Conservation (phyloP, 106 monocot species). For the Apostasia shenzhenica region DNA sequence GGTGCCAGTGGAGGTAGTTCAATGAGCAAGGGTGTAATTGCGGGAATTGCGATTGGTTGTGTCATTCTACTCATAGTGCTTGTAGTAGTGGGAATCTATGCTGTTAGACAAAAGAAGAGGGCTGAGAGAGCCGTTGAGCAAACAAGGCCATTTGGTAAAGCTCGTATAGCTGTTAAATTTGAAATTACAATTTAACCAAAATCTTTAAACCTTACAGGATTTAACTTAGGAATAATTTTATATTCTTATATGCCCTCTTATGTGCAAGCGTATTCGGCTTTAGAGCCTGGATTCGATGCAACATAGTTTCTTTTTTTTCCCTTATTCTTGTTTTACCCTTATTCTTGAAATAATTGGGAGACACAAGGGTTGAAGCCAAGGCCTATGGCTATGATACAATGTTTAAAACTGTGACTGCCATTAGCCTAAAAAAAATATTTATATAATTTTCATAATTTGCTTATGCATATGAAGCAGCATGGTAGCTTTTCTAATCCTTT, state of each 20-base stretch:
- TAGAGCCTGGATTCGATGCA: too few relatives aligned
- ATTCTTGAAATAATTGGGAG: too few relatives aligned
- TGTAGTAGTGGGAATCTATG: neutral
- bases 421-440: too few relatives aligned
- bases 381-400: too few relatives aligned
- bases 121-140: neutral
- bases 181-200: neutral
- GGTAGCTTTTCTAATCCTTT: neutral
- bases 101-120: neutral
- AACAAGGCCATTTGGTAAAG: slow-evolving; percentile 1
- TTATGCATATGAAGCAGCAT: neutral
- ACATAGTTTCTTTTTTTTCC: too few relatives aligned
- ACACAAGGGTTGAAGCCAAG: too few relatives aligned
- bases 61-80: neutral
- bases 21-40: neutral
- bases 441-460: neutral
- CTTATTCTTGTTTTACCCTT: too few relatives aligned
- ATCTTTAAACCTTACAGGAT: too few relatives aligned
- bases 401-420: too few relatives aligned
- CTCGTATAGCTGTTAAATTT: neutral
- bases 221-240: too few relatives aligned
- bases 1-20: slow-evolving; percentile 7
- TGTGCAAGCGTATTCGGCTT: too few relatives aligned
- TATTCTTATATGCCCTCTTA: too few relatives aligned
- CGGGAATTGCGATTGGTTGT: slow-evolving; percentile 5